Percentiles rank a stretch among this genome's conserved stretches.
phyloP scores from a whole-genome alignment of 2,329 filamentous ascomycete species.

The Camillea tinctor region DNA sequence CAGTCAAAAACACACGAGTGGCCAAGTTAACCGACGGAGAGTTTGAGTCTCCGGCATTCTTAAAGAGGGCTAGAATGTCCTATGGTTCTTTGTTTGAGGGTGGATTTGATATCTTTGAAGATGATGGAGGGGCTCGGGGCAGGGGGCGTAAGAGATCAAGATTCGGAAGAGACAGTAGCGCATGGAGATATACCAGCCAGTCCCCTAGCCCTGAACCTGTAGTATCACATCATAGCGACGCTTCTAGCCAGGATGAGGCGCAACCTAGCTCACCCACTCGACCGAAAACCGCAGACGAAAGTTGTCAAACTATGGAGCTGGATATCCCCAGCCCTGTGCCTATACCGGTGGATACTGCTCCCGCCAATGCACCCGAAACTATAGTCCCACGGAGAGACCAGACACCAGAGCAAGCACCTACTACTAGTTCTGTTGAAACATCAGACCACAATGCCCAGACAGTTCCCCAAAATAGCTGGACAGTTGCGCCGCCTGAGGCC shows the following conservation, averaged over 20 bases:
- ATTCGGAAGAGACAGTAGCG: constrained; percentile 62
- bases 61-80: constrained; percentile 68
- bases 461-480: constrained; percentile 10
- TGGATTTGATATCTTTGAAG: constrained; percentile 67
- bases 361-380: not conserved
- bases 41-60: constrained; percentile 77
- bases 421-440: not conserved
- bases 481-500: not conserved
- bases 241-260: constrained; percentile 16
- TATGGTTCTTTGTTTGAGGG: constrained; percentile 66
- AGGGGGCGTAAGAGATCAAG: constrained; percentile 68
- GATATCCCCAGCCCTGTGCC: constrained; percentile 23
- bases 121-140: constrained; percentile 59
- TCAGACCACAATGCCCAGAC: constrained; percentile 19
- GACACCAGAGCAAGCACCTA: not conserved
- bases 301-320: constrained; percentile 39
- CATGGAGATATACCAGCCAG: constrained; percentile 73
- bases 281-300: constrained; percentile 37
- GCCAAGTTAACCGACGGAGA: constrained; percentile 45
- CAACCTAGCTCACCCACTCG: constrained; percentile 14
- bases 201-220: constrained; percentile 65
- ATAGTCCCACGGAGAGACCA: not conserved
- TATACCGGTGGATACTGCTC: constrained; percentile 4
- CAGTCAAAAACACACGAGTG: constrained; percentile 36
- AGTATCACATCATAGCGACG: constrained; percentile 1